These are phyloP conservation scores for Solanum hybrid DNA, from an alignment of 305 asterid species.

Conservation along the genomic window DNA sequence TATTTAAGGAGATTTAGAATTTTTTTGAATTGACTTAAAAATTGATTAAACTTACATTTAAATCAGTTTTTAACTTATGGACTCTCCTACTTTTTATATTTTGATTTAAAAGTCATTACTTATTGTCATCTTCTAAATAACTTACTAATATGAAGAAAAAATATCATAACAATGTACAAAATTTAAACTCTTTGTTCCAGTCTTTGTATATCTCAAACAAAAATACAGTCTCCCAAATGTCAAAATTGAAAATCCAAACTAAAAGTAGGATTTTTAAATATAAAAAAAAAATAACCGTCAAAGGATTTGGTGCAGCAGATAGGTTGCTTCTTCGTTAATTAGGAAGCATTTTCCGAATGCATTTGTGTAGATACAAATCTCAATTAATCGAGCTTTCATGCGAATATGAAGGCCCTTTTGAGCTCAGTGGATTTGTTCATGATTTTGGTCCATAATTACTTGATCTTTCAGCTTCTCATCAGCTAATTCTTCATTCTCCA, in stretches of 20 bases:
- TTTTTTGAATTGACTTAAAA: no score
- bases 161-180: background rate
- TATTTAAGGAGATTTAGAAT: background rate
- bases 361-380: no score
- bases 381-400: background rate
- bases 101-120: no score
- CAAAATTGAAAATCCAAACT: background rate
- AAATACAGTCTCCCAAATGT: background rate
- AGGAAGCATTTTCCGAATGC: background rate
- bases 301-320: fast-evolving
- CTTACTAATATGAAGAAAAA: background rate
- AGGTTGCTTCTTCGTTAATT: background rate
- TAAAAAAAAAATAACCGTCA: background rate
- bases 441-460: background rate
- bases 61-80: no score
- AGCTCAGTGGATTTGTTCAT: constrained; percentile 6
- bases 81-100: no score
- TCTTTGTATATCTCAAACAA: background rate
- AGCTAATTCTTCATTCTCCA: background rate
- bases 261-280: background rate
- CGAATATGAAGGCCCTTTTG: background rate
- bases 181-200: background rate
- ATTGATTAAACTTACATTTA: fast-evolving
- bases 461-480: constrained; percentile 15
- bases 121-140: no score